Evolutionary conservation across 2,329 filamentous ascomycete species (phyloP).

Genomic region (Diaporthe amygdali): DNA sequence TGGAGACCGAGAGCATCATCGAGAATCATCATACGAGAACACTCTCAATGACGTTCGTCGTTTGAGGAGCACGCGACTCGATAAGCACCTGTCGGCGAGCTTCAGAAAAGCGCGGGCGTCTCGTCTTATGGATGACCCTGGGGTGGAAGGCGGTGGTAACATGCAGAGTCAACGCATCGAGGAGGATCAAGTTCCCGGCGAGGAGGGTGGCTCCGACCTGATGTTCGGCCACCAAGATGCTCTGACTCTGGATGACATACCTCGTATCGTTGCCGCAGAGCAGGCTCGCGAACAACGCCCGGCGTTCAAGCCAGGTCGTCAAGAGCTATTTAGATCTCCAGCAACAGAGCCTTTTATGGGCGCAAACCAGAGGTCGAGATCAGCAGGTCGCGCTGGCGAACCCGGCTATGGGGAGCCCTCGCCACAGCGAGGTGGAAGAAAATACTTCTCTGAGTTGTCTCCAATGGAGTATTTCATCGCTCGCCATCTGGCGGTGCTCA

Average conservation of each 20-base stretch:
- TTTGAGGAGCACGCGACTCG: slow-evolving; percentile 88
- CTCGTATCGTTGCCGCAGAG: slow-evolving; percentile 92
- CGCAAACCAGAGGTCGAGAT: slow-evolving; percentile 70
- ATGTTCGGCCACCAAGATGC: slow-evolving; percentile 92
- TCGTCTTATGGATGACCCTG: slow-evolving; percentile 88
- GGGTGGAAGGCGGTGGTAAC: slow-evolving; percentile 62
- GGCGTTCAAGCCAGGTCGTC: slow-evolving; percentile 72
- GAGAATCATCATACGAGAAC: slow-evolving; percentile 86
- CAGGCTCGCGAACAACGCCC: slow-evolving; percentile 90
- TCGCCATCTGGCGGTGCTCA: slow-evolving; percentile 90
- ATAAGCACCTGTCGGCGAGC: slow-evolving; percentile 92
- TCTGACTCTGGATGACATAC: slow-evolving; percentile 93
- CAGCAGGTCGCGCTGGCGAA: slow-evolving; percentile 56
- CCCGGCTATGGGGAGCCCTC: slow-evolving; percentile 58
- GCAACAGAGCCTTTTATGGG: slow-evolving; percentile 68
- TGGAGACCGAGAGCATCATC: slow-evolving; percentile 66
- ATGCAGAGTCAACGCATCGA: slow-evolving; percentile 74
- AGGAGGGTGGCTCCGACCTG: slow-evolving; percentile 75
- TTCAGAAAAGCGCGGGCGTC: slow-evolving; percentile 90
- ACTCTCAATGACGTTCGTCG: slow-evolving; percentile 94
- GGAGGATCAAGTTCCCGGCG: slow-evolving; percentile 74
- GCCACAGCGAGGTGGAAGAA: slow-evolving; percentile 65
- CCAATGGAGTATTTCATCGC: slow-evolving; percentile 98
- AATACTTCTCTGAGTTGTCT: slow-evolving; percentile 95
- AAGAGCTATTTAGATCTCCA: slow-evolving; percentile 65